phyloP scores from a whole-genome alignment of 495 filamentous ascomycete genomes.

The Extremus antarcticus region DNA sequence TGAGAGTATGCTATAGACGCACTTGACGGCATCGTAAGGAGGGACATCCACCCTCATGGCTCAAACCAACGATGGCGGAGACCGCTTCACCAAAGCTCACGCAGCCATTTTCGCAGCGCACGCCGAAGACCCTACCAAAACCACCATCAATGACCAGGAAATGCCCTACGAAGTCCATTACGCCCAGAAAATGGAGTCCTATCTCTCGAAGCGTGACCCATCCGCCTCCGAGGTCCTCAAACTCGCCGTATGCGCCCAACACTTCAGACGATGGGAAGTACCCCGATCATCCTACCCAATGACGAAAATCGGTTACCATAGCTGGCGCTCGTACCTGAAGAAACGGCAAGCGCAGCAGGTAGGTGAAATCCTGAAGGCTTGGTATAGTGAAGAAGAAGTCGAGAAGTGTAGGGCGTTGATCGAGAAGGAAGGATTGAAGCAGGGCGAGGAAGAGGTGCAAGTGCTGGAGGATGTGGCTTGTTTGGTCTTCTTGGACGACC shows the following conservation, averaged over 20 bases:
- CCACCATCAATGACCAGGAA: slow-evolving; percentile 29
- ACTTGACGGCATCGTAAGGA: too few relatives aligned
- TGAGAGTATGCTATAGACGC: too few relatives aligned
- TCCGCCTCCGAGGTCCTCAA: slow-evolving; percentile 51
- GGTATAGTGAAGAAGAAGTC: slow-evolving; percentile 37
- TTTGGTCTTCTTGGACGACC: slow-evolving; percentile 75
- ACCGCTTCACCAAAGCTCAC: slow-evolving; percentile 34
- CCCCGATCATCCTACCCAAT: slow-evolving; percentile 57
- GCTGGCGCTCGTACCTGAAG: slow-evolving; percentile 63
- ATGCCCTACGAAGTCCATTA: slow-evolving; percentile 71
- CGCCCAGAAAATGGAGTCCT: slow-evolving; percentile 62
- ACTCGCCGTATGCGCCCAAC: slow-evolving; percentile 70
- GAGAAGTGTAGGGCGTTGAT: slow-evolving; percentile 49
- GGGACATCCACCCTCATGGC: too few relatives aligned
- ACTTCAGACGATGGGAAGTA: slow-evolving; percentile 73
- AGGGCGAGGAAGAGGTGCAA: slow-evolving; percentile 53
- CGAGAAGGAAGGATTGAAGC: slow-evolving; percentile 52
- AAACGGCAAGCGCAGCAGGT: slow-evolving; percentile 56
- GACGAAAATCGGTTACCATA: slow-evolving; percentile 60
- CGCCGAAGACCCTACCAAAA: slow-evolving; percentile 50
- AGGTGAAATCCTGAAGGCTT: slow-evolving; percentile 40
- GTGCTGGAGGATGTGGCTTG: slow-evolving; percentile 75
- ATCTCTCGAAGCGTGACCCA: slow-evolving; percentile 46
- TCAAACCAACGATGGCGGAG: too few relatives aligned
- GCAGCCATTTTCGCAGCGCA: slow-evolving; percentile 63